Conservation (phyloP, 164 flowering plant species). For the Tetrastigma voinierianum region DNA sequence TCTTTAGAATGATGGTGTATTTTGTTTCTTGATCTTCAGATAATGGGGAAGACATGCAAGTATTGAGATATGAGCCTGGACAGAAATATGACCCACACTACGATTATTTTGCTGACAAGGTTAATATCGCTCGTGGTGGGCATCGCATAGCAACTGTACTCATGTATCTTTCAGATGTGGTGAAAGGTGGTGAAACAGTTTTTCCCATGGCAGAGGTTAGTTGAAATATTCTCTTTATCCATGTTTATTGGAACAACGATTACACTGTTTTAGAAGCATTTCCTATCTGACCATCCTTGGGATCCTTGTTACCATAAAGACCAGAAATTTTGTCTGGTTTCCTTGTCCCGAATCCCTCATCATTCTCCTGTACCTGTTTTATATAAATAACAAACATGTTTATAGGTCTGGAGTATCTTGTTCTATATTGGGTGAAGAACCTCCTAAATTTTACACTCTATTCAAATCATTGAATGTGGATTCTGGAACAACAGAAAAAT, state of each 20-base stretch:
- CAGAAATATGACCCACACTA: slow-evolving; percentile 92
- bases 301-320: too few relatives aligned
- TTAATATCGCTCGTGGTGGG: slow-evolving; percentile 91
- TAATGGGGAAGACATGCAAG: slow-evolving; percentile 97
- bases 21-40: slow-evolving; percentile 40
- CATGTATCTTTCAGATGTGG: slow-evolving; percentile 89
- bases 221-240: slow-evolving; percentile 13
- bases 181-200: slow-evolving; percentile 94
- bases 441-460: not conserved
- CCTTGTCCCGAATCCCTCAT: not conserved
- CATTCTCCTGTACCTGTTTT: not conserved
- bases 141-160: slow-evolving; percentile 90
- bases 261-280: not conserved
- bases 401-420: not conserved
- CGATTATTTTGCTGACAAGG: slow-evolving; percentile 84
- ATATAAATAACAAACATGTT: not conserved
- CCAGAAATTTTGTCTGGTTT: too few relatives aligned
- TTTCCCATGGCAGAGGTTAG: slow-evolving; percentile 92
- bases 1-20: not conserved
- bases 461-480: too few relatives aligned
- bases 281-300: not conserved
- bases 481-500: too few relatives aligned
- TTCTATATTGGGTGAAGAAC: slow-evolving; percentile 1
- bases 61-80: slow-evolving; percentile 84
- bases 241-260: not conserved